phyloP scores from a whole-genome alignment of 2,329 filamentous ascomycete species.

The Lasiodiplodia theobromae region DNA sequence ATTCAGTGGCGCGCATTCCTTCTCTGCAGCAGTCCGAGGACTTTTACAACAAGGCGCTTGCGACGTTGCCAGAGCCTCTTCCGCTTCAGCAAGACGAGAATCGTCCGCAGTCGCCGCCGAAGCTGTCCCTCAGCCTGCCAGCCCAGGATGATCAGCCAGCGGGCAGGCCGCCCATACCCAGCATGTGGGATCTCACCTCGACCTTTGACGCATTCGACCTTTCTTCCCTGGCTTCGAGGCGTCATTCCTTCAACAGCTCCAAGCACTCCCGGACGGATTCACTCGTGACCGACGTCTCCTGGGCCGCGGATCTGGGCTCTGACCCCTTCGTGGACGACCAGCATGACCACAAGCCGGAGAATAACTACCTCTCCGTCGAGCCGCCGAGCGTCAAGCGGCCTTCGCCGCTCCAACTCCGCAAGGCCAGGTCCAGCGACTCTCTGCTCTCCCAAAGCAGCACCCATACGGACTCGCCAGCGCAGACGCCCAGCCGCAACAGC shows the following conservation, averaged over 20 bases:
- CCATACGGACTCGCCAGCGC: slow-evolving; percentile 8
- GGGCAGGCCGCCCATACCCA: neutral
- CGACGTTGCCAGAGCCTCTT: slow-evolving; percentile 32
- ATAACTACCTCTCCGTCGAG: slow-evolving; percentile 7
- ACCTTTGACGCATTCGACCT: neutral
- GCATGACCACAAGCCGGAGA: slow-evolving; percentile 4
- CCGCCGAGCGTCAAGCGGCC: slow-evolving; percentile 17
- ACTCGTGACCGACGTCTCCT: slow-evolving; percentile 17
- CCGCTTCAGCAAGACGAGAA: neutral
- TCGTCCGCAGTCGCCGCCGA: slow-evolving; percentile 1
- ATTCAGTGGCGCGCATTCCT: slow-evolving; percentile 37
- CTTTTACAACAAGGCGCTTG: slow-evolving; percentile 44
- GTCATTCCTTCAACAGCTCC: slow-evolving; percentile 13
- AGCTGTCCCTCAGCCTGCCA: neutral
- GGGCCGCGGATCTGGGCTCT: neutral
- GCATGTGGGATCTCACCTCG: slow-evolving; percentile 24
- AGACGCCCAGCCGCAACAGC: slow-evolving; percentile 29
- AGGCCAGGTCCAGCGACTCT: slow-evolving; percentile 11
- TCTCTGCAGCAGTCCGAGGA: slow-evolving; percentile 45
- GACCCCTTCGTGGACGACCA: slow-evolving; percentile 10
- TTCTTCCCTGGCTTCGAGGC: neutral
- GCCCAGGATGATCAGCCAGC: neutral
- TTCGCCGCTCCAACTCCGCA: slow-evolving; percentile 25
- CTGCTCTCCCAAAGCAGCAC: slow-evolving; percentile 9
- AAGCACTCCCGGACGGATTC: slow-evolving; percentile 19